phyloP scores from a whole-genome alignment of 2,329 filamentous ascomycete genomes.

The Fusarium multiceps region DNA sequence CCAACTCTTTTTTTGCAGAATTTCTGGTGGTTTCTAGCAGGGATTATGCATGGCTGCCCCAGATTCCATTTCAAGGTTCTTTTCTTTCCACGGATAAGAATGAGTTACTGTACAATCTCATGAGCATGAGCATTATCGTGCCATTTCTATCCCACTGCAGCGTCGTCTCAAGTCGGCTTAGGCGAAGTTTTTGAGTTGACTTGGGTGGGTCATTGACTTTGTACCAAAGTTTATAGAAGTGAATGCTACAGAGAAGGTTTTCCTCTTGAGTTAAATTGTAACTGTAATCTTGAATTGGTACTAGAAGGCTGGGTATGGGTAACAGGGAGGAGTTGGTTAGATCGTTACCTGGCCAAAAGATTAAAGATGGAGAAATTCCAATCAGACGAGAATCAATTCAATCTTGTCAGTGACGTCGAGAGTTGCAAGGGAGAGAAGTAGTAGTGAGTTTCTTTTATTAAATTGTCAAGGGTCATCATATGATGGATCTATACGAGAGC shows the following conservation, averaged over 20 bases:
- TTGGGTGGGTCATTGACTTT: background rate
- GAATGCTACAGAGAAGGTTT: background rate
- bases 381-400: slow-evolving; percentile 21
- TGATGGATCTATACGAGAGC: slow-evolving; percentile 27
- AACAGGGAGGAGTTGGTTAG: background rate
- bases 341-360: slow-evolving; percentile 19
- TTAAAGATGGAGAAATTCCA: slow-evolving; percentile 3
- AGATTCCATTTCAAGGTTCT: slow-evolving; percentile 15
- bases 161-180: background rate
- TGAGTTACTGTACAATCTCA: background rate
- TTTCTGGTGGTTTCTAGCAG: background rate
- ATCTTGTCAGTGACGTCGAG: slow-evolving; percentile 24
- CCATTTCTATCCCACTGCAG: background rate
- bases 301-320: background rate
- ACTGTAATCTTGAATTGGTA: slow-evolving; percentile 19
- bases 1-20: slow-evolving; percentile 19
- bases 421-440: slow-evolving; percentile 11
- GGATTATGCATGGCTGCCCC: slow-evolving; percentile 16
- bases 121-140: background rate
- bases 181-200: background rate
- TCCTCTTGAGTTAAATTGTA: slow-evolving; percentile 1
- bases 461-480: slow-evolving; percentile 38
- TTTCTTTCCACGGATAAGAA: background rate
- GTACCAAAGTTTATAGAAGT: background rate
- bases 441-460: slow-evolving; percentile 18